Percentiles rank a stretch among this genome's conserved stretches.
Evolutionary conservation across 441 rosid species (phyloP).

Genomic region (Euphorbia celastroides): DNA sequence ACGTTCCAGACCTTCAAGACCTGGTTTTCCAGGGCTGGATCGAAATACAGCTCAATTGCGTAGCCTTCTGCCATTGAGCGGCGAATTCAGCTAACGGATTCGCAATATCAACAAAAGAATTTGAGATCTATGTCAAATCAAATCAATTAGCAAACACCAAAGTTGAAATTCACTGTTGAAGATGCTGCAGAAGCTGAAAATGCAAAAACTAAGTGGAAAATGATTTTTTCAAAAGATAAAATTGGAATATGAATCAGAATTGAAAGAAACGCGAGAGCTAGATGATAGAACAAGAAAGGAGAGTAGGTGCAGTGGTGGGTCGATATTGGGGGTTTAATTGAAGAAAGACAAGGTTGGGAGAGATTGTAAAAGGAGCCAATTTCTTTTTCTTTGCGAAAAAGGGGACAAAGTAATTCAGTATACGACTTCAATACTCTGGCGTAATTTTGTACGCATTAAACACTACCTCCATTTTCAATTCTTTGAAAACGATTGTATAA

Average conservation of each 20-base stretch:
- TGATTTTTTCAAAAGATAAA: slow-evolving; percentile 6
- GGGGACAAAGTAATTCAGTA: not conserved
- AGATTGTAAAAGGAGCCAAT: not conserved
- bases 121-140: slow-evolving; percentile 2
- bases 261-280: not conserved
- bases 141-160: not conserved
- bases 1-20: slow-evolving; percentile 94
- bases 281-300: not conserved
- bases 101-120: not conserved
- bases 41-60: slow-evolving; percentile 60
- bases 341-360: too few relatives aligned
- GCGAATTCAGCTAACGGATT: not conserved
- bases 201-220: not conserved
- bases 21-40: slow-evolving; percentile 91
- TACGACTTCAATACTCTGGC: too few relatives aligned
- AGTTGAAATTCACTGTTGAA: not conserved
- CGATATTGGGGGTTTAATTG: not conserved
- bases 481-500: too few relatives aligned
- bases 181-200: not conserved
- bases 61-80: slow-evolving; percentile 23
- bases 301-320: not conserved
- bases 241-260: not conserved
- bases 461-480: not conserved
- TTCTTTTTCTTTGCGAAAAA: too few relatives aligned
- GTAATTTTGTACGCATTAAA: not conserved